Evolutionary conservation across 2,329 filamentous ascomycete species (phyloP).

Genomic region (Paraphaeosphaeria sporulosa): DNA sequence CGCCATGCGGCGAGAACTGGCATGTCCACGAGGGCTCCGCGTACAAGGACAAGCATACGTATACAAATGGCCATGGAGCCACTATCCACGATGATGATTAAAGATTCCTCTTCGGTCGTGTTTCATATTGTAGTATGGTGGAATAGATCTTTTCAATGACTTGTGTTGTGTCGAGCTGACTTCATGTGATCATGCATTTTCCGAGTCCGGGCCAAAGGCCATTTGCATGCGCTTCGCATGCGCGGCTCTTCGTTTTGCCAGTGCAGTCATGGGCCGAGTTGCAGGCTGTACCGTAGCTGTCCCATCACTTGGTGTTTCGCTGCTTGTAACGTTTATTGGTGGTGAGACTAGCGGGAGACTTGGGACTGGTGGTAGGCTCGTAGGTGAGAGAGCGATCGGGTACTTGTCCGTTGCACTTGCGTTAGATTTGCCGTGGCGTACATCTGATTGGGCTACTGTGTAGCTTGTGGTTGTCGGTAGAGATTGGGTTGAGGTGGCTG

Average conservation of each 20-base stretch:
- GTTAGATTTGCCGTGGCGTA: neutral
- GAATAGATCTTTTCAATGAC: no score
- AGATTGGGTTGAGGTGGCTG: neutral
- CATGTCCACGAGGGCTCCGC: neutral
- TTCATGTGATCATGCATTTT: neutral
- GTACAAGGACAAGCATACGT: neutral
- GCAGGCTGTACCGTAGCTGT: neutral
- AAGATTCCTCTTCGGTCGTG: no score
- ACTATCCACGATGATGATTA: no score
- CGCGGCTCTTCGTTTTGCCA: slow-evolving; percentile 35
- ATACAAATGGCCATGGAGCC: no score
- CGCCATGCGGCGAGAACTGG: neutral
- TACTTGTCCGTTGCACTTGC: slow-evolving; percentile 8
- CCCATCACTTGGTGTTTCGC: neutral
- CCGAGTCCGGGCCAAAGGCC: slow-evolving; percentile 25
- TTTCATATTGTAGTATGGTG: no score
- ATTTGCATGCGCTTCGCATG: slow-evolving; percentile 37
- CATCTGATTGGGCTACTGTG: no score
- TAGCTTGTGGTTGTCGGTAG: neutral
- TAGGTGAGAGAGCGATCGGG: neutral
- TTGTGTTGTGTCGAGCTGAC: no score
- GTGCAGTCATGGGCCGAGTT: slow-evolving; percentile 26
- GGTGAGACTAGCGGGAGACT: neutral
- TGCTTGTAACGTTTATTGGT: neutral
- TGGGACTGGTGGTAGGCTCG: neutral